Evolutionary conservation across 495 filamentous ascomycete genomes (phyloP).

Genomic region (Aspergillus bridgeri): DNA sequence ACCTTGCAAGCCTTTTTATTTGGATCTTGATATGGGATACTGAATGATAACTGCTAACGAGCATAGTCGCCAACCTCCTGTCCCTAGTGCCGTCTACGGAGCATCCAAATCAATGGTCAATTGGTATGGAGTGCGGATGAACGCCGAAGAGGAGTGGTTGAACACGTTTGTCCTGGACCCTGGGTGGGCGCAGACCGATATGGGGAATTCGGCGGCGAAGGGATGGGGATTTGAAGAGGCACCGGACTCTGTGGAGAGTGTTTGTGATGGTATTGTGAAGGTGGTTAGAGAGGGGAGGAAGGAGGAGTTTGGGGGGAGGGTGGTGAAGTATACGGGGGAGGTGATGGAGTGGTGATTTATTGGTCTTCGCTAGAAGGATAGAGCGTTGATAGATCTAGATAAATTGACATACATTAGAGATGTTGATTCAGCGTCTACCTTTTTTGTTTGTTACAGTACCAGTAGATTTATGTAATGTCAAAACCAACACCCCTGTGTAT

Average conservation of each 20-base stretch:
- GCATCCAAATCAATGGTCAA: constrained; percentile 32
- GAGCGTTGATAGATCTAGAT: background rate
- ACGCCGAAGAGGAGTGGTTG: constrained; percentile 37
- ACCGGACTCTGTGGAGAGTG: constrained; percentile 25
- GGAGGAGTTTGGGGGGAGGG: constrained; percentile 38
- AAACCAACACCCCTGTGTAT: no score
- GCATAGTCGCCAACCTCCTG: constrained; percentile 9
- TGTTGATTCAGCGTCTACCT: no score
- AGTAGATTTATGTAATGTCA: no score
- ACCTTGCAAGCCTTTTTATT: background rate
- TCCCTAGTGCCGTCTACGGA: constrained; percentile 36
- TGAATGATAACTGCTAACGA: no score
- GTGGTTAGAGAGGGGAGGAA: constrained; percentile 32
- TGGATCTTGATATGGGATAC: background rate
- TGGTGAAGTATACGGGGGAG: constrained; percentile 17
- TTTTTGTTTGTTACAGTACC: no score
- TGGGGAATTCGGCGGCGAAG: constrained; percentile 40
- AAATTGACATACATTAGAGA: background rate
- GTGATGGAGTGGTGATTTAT: constrained; percentile 9
- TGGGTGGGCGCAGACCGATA: constrained; percentile 43
- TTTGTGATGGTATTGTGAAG: constrained; percentile 32
- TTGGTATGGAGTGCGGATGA: constrained; percentile 38
- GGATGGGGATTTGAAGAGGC: constrained; percentile 33
- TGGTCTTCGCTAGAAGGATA: no score
- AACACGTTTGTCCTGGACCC: constrained; percentile 29